Conservation (phyloP, 1,284 basidiomycete species). For the Apiotrichum akiyoshidainum region DNA sequence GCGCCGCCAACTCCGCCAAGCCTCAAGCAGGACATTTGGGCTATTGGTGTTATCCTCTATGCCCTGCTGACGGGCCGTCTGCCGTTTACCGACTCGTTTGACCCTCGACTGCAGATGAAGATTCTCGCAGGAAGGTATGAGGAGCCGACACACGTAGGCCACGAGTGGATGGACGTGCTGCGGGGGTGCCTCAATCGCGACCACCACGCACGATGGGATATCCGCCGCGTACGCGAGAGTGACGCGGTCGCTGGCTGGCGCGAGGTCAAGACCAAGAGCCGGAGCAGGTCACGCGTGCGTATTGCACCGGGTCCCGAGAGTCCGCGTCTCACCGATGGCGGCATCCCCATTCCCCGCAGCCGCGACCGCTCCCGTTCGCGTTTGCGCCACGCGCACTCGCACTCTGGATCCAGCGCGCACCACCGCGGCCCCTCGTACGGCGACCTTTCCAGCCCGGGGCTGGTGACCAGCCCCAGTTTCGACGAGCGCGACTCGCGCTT, state of each 20-base stretch:
- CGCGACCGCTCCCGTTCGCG: constrained; percentile 6
- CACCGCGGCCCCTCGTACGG: not conserved
- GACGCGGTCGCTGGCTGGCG: constrained; percentile 78
- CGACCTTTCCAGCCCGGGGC: not conserved
- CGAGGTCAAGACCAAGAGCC: constrained; percentile 43
- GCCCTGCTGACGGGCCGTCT: constrained; percentile 73
- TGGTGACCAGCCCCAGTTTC: no score
- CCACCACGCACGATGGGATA: constrained; percentile 64
- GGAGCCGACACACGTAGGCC: constrained; percentile 57
- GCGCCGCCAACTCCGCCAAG: constrained; percentile 49
- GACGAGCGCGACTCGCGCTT: not conserved
- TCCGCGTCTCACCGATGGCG: not conserved
- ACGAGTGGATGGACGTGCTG: constrained; percentile 68
- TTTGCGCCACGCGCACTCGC: not conserved
- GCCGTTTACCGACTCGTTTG: constrained; percentile 81
- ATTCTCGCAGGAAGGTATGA: constrained; percentile 71
- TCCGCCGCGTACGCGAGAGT: constrained; percentile 67
- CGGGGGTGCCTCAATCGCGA: constrained; percentile 68
- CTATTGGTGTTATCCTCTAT: constrained; percentile 81
- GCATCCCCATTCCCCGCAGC: constrained; percentile 2
- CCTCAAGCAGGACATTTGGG: constrained; percentile 83
- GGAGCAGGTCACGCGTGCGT: constrained; percentile 26
- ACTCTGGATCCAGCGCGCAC: not conserved
- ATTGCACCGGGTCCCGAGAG: not conserved
- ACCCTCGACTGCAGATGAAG: constrained; percentile 84